Conservation (phyloP, 2,329 filamentous ascomycete genomes). For the Ceratocystis smalleyi region DNA sequence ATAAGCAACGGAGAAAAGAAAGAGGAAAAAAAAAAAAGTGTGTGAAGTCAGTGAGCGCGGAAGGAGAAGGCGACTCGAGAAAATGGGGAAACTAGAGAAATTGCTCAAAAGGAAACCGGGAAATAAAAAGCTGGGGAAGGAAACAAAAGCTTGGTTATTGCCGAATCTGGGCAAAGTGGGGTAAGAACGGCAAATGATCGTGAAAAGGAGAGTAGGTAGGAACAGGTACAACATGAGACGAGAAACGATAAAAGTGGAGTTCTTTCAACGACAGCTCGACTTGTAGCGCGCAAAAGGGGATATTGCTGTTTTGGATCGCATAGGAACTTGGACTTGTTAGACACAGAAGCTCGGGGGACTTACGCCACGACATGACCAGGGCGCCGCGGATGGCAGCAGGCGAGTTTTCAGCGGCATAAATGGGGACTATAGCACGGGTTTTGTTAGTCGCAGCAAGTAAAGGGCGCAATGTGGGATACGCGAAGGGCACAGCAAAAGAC, state of each 20-base stretch:
- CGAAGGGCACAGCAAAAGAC: neutral
- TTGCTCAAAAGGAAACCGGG: neutral
- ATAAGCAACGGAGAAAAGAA: neutral
- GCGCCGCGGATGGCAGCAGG: slow-evolving; percentile 38
- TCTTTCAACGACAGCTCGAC: neutral
- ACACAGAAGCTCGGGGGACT: slow-evolving; percentile 19
- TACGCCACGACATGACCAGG: slow-evolving; percentile 38
- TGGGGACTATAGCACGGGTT: slow-evolving; percentile 26
- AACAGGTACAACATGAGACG: neutral
- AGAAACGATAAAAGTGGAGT: neutral
- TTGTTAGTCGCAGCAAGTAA: neutral
- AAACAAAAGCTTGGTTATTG: neutral
- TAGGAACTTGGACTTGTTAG: neutral
- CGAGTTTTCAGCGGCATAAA: slow-evolving; percentile 38
- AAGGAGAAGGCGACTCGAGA: neutral
- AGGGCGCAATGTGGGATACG: neutral
- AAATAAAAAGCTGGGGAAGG: slow-evolving; percentile 6
- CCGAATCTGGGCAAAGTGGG: slow-evolving; percentile 21
- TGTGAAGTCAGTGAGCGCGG: neutral
- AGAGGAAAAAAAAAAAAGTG: neutral
- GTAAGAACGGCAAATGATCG: neutral
- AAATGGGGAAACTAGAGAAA: neutral
- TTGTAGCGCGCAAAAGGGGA: neutral
- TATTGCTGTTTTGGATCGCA: too few relatives aligned
- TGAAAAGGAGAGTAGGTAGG: neutral